Conservation (phyloP, 1,139 yeast species). For the Taphrina pruni region DNA sequence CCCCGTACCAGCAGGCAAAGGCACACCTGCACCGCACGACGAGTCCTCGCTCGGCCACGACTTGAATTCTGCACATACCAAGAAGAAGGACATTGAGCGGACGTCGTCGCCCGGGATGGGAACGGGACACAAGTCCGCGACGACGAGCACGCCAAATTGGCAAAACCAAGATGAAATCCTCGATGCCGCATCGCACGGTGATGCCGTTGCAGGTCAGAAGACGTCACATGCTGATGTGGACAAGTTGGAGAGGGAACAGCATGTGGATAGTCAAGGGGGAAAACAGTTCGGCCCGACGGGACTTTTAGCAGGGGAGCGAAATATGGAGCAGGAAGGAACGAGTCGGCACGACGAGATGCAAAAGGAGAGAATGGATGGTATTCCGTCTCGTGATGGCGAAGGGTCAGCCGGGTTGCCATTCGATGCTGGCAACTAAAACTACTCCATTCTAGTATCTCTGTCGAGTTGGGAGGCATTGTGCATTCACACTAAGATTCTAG, state of each 20-base stretch:
- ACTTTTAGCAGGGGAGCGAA: slow-evolving; percentile 11
- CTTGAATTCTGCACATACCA: slow-evolving; percentile 28
- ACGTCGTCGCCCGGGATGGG: slow-evolving; percentile 33
- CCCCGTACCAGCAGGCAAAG: slow-evolving; percentile 26
- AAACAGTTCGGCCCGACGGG: slow-evolving; percentile 35
- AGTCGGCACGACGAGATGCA: slow-evolving; percentile 34
- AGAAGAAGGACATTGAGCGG: slow-evolving; percentile 13
- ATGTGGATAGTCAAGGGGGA: slow-evolving; percentile 1
- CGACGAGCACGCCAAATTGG: slow-evolving; percentile 35
- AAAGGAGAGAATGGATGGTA: slow-evolving; percentile 23
- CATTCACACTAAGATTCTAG: too few species aligned
- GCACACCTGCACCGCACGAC: slow-evolving; percentile 8
- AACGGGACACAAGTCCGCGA: slow-evolving; percentile 9
- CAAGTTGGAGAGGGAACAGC: slow-evolving; percentile 22
- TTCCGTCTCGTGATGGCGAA: slow-evolving; percentile 27
- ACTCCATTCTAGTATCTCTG: too few species aligned
- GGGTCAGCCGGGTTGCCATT: slow-evolving; percentile 38
- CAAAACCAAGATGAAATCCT: slow-evolving; percentile 26
- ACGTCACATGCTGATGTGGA: slow-evolving; percentile 18
- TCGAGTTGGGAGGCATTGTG: too few species aligned
- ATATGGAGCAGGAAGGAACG: slow-evolving; percentile 31
- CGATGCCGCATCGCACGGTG: slow-evolving; percentile 36
- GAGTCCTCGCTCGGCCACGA: slow-evolving; percentile 25
- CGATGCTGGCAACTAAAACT: slow-evolving; percentile 21
- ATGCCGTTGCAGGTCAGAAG: slow-evolving; percentile 8